Evolutionary conservation across 495 filamentous ascomycete species (phyloP).

Genomic region (Aspergillus homomorphus): DNA sequence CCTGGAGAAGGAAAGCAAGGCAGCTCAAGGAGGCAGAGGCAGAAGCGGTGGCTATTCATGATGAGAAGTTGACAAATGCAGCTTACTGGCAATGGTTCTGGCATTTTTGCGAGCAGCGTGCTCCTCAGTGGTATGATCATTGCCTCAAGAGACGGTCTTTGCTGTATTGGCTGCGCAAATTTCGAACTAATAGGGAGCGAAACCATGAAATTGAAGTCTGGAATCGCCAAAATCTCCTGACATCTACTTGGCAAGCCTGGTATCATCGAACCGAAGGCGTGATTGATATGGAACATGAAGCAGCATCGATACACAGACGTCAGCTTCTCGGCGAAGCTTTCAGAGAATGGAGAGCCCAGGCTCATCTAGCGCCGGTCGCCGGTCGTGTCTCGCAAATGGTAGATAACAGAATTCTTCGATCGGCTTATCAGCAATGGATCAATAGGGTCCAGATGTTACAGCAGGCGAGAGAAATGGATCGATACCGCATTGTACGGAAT

Average conservation of each 20-base stretch:
- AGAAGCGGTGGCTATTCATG: conserved; percentile 42
- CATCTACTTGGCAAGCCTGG: conserved; percentile 33
- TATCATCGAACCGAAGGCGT: conserved; percentile 30
- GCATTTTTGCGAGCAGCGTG: conserved; percentile 50
- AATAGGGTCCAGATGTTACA: conserved; percentile 44
- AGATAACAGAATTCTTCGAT: conserved; percentile 46
- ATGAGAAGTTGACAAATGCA: conserved; percentile 41
- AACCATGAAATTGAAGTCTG: conserved; percentile 37
- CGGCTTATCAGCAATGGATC: conserved; percentile 52
- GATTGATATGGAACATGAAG: conserved; percentile 28
- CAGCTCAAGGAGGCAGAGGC: conserved; percentile 31
- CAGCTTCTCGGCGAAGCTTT: conserved; percentile 31
- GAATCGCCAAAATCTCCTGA: conserved; percentile 26
- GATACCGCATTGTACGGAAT: conserved; percentile 51
- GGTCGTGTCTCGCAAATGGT: conserved; percentile 45
- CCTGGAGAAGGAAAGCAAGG: conserved; percentile 50
- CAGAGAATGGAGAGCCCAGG: conserved; percentile 39
- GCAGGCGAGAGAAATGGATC: conserved; percentile 56
- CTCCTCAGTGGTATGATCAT: conserved; percentile 50
- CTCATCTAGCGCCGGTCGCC: conserved; percentile 48
- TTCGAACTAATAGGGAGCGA: conserved; percentile 43
- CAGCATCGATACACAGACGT: conserved; percentile 30
- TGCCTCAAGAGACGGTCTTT: conserved; percentile 47
- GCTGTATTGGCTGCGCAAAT: conserved; percentile 43
- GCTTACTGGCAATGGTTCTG: conserved; percentile 58